Base-by-base conservation (phyloP, 1,139 yeast species). In the Saccharomyces hybrid region DNA sequence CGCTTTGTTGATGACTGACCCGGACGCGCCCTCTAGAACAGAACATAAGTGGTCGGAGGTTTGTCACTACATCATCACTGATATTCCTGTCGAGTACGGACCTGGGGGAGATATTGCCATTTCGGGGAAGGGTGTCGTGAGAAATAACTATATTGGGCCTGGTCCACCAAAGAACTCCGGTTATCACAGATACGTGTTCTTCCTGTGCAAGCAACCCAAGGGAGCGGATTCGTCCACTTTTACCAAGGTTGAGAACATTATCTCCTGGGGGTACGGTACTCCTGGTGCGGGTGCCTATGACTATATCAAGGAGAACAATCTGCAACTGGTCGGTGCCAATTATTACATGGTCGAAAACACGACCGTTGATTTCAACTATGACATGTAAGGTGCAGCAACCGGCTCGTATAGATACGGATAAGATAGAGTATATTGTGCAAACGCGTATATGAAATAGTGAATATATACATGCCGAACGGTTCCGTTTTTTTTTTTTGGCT, bases 31-130 rank as follows among this genome's bases (percentile, higher is more conserved):
- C 25, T 80, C 90, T 3, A 78, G 82, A 60, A 77, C 79, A 1
- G 96, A 89, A 69, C 82, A 85, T 63, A 86, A 83, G 67, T 88
- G 95, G 93, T 84, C 95, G 8, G 96, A 90, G 70, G 88, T 76
- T 69, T 83, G 86, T 53, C 97, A 90, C 73, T 88, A 82, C 78
- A 74, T 89, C 46, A 78, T 80, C 32, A 73, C 86, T 4, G 89
- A 87, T 62, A 79, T 38, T 19, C 44, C 44, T 11, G 44, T 90
- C 68, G 73, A 75, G 54, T 53, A 57, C 50, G 47, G 55, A 25
- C 44, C 54, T 41, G 19, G 41, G 26, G 42, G 34, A 13, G 53
- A 52, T 14, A 47, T 55, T 31, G 46, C 56, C 29, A 50, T 62
- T 25, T 61, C 57, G 28, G 49, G 56, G 38, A 32, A 52, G 27